Conservation (phyloP, 129 eudicot species). For the Chrysanthemum makinoi region DNA sequence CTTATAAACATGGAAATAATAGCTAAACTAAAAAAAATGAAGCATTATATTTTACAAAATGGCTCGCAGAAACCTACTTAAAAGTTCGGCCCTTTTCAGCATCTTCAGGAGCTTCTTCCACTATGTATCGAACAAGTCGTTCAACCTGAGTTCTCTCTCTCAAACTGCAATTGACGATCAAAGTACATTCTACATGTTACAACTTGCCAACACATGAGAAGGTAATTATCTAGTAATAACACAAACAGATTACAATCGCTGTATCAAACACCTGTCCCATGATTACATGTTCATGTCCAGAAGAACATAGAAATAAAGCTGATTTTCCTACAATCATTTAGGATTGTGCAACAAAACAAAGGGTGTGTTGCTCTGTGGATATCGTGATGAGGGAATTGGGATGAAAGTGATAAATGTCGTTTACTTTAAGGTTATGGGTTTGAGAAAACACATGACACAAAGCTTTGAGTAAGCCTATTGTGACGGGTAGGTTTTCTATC, state of each 20-base stretch:
- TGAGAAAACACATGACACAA: too few species aligned
- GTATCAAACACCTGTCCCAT: neutral
- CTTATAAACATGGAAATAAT: slow-evolving; percentile 12
- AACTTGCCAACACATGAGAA: neutral
- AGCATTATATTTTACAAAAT: slow-evolving; percentile 12
- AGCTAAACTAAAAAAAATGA: slow-evolving; percentile 12
- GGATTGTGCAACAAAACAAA: slow-evolving; percentile 8
- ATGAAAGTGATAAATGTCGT: too few species aligned
- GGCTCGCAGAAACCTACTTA: slow-evolving; percentile 53
- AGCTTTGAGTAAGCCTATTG: too few species aligned
- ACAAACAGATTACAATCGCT: neutral
- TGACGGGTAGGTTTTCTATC: too few species aligned
- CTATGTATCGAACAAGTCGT: slow-evolving; percentile 73
- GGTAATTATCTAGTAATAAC: neutral
- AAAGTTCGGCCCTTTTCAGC: slow-evolving; percentile 70
- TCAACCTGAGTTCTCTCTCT: slow-evolving; percentile 73
- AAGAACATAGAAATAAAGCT: neutral
- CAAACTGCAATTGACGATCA: slow-evolving; percentile 50
- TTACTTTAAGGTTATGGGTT: too few species aligned
- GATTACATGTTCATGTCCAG: neutral
- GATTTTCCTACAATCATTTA: neutral
- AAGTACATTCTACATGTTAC: neutral
- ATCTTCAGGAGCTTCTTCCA: slow-evolving; percentile 89
- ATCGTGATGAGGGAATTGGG: too few species aligned
- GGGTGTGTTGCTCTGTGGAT: too few species aligned